Evolutionary conservation across 352 stramenopile genomes (phyloP), one percentile per base, ranked within the genome.

Genomic region (Pythium aphanidermatum): DNA sequence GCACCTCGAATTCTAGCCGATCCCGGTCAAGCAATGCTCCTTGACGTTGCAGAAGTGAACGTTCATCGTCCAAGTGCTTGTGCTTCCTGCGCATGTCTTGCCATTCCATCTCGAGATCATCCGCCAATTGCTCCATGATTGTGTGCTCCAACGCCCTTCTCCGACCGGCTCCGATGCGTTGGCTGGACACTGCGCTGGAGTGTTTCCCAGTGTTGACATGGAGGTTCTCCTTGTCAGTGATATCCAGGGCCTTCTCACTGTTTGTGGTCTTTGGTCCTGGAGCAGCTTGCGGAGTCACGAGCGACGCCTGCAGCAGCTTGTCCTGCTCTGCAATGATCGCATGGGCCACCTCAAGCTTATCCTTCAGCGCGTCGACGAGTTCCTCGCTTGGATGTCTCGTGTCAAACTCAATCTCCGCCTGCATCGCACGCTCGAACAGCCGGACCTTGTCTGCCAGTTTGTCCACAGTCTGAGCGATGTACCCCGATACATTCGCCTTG

Each of bases 271-370:
- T 33, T 16, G 20, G 14, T 37, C 26, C 40, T 23, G n/a, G 17
- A 11, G 38, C 31, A 19, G 24, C 16, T 5, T 28, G n/a, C 9
- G 35, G 20, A 3, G 27, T 12, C 2, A 59, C 2, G 33, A 90
- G 33, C 9, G 74, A 79, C 11, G 74, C 77, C 60, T 90, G 77
- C 26, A 90, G 48, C 21, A 90, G 52, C 37, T 81, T 65, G 36
- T 90, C 74, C 48, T 90, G 77, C 37, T 90, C 74, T 0, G 54
- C 47, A 23, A 90, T 80, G 49, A 90, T 70, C 5, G 39, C 50
- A 20, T 87, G 66, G 0, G 77, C 77, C 17, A 86, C 72, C 9
- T 67, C 63, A 7, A 90, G 66, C 46, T 90, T 90, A 20, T 70
- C 28, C 30, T 70, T 70, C n/a, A 90, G 66, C 1, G 42, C 23